Evolutionary conservation across 2,329 filamentous ascomycete species (phyloP).

Genomic region (Neocatenulostroma microsporum): DNA sequence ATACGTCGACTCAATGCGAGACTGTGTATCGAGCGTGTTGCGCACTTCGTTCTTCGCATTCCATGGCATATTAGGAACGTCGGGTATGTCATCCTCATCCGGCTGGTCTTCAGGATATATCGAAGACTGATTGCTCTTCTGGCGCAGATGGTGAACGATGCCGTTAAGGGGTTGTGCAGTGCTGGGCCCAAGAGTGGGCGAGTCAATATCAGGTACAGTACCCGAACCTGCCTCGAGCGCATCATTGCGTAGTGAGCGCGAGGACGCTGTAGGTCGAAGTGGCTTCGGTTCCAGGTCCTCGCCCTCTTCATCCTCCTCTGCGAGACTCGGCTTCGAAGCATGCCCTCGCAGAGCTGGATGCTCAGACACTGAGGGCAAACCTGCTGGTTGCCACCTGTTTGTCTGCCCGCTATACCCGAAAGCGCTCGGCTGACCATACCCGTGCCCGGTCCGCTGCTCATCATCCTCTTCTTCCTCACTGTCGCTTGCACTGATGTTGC

Average conservation of each 20-base stretch:
- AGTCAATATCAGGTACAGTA: slow-evolving; percentile 48
- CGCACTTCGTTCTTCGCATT: slow-evolving; percentile 7
- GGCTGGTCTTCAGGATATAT: slow-evolving; percentile 50
- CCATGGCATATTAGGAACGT: slow-evolving; percentile 17
- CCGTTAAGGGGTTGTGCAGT: slow-evolving; percentile 54
- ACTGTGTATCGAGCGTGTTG: slow-evolving; percentile 20
- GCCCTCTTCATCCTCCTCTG: slow-evolving; percentile 25
- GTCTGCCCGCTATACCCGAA: slow-evolving; percentile 19
- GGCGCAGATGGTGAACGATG: slow-evolving; percentile 62
- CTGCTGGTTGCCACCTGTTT: slow-evolving; percentile 25
- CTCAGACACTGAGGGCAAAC: slow-evolving; percentile 28
- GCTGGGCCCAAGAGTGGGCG: slow-evolving; percentile 67
- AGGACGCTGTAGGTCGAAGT: slow-evolving; percentile 26
- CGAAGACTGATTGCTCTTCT: slow-evolving; percentile 73
- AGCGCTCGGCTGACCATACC: slow-evolving; percentile 15
- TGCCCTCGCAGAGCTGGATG: slow-evolving; percentile 26
- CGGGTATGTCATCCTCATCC: slow-evolving; percentile 31
- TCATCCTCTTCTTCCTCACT: slow-evolving; percentile 33
- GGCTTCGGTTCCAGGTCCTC: slow-evolving; percentile 20
- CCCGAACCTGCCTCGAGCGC: slow-evolving; percentile 10
- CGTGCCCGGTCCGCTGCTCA: slow-evolving; percentile 10
- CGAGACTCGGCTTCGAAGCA: slow-evolving; percentile 18
- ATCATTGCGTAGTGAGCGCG: slow-evolving; percentile 14
- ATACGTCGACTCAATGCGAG: slow-evolving; percentile 41
- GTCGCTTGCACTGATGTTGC: slow-evolving; percentile 32